phyloP scores from a whole-genome alignment of 2,329 filamentous ascomycete species.

The Apiospora phragmitis region DNA sequence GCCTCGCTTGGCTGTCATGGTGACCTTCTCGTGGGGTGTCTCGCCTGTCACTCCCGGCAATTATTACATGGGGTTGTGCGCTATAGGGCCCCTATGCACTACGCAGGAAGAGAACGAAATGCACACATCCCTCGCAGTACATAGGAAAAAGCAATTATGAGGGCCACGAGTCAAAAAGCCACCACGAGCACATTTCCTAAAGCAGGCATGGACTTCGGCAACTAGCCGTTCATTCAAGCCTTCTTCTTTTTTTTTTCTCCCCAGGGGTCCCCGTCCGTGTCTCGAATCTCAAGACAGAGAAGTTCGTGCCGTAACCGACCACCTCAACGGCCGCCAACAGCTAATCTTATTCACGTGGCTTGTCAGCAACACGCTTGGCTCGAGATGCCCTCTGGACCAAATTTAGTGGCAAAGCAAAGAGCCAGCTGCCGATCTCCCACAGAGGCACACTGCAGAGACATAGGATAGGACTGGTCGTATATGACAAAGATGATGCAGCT shows the following conservation, averaged over 20 bases:
- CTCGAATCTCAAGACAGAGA: neutral
- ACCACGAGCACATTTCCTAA: slow-evolving; percentile 8
- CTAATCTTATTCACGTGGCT: slow-evolving; percentile 8
- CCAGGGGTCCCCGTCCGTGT: neutral
- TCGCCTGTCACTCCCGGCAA: neutral
- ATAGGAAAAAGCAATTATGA: slow-evolving; percentile 1
- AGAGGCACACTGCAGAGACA: neutral
- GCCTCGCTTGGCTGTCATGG: neutral
- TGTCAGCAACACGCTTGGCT: slow-evolving; percentile 1
- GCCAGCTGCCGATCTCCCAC: neutral
- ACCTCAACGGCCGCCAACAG: slow-evolving; percentile 3
- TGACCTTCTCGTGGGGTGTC: neutral
- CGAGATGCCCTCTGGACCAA: neutral
- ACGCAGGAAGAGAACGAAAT: neutral
- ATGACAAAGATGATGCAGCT: neutral
- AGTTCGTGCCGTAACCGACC: neutral
- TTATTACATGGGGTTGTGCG: neutral
- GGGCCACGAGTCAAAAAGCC: neutral
- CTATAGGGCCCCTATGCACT: neutral
- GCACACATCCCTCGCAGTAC: neutral
- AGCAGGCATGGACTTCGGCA: slow-evolving; percentile 11
- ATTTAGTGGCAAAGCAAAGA: neutral
- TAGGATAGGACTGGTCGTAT: neutral
- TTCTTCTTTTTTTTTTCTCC: neutral
- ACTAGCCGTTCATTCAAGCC: slow-evolving; percentile 5